phyloP scores from a whole-genome alignment of 331 rosid species.

The Saraca asoca region DNA sequence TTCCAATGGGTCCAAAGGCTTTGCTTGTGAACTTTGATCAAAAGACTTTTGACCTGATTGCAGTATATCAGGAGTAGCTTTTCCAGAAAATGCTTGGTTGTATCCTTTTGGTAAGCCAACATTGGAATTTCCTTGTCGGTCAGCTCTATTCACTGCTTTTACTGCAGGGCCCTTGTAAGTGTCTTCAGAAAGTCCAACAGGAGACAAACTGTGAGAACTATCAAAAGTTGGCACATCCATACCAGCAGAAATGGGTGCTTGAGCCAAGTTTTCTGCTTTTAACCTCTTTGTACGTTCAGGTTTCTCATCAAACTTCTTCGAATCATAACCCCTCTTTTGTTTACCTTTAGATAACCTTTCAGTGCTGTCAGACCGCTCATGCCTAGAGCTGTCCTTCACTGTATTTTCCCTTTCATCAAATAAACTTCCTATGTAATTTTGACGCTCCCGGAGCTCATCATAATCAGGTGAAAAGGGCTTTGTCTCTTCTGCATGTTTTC shows the following conservation, averaged over 20 bases:
- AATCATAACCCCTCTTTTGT: constrained; percentile 60
- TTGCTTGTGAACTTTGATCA: constrained; percentile 52
- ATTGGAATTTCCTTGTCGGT: constrained; percentile 56
- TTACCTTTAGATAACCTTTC: constrained; percentile 64
- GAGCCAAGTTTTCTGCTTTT: constrained; percentile 48
- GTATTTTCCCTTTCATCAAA: constrained; percentile 64
- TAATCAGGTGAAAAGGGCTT: constrained; percentile 53
- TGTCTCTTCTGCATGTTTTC: constrained; percentile 45
- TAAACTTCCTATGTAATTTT: constrained; percentile 64
- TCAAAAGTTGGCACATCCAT: constrained; percentile 53
- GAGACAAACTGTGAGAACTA: constrained; percentile 53
- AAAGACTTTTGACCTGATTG: constrained; percentile 58
- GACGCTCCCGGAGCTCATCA: constrained; percentile 59
- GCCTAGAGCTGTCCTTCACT: constrained; percentile 52
- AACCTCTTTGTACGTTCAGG: constrained; percentile 57
- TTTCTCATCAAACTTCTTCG: constrained; percentile 55
- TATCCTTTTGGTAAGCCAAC: constrained; percentile 58
- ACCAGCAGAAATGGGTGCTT: constrained; percentile 50
- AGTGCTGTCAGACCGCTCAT: constrained; percentile 70
- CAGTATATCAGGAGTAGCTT: constrained; percentile 57
- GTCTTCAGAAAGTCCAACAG: constrained; percentile 58
- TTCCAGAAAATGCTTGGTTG: constrained; percentile 57
- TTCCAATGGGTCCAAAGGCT: constrained; percentile 53
- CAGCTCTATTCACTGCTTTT: constrained; percentile 53
- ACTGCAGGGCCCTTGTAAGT: constrained; percentile 46